Base-by-base conservation (phyloP, 257 asterid species). In the Fraxinus pennsylvanica region DNA sequence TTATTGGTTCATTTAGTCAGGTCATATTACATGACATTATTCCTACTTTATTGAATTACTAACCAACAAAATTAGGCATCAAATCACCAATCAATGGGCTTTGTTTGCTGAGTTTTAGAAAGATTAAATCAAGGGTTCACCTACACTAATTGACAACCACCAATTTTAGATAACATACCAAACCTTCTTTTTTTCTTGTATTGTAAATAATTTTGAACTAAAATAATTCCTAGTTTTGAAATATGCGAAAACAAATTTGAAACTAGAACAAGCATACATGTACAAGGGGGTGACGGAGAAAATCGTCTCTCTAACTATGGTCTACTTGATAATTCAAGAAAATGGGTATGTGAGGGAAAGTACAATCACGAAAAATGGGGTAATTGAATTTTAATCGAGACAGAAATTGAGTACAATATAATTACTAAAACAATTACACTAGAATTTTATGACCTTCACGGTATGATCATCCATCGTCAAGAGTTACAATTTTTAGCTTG, bases 121-220 rank as follows among this genome's bases (percentile, higher is more conserved):
- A 76, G 71, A 57, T 43, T 63, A 22, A 45, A 82, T 76, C 81
- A 83, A 27, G 69, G 2, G 76, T 69, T 69, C 72, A 72, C 84
- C 76, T 21, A 41, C 41, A 36, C 72, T 76, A 72, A 84, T 66
- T 75, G 86, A 76, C 76, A 70, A 33, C 85, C 71, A 84, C 85
- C 88, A 78, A 83, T 85, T 82, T 78, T 80, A 82, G 88, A 74
- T 79, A 82, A 83, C 76, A 76, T 89, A 80, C 84, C 89, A 82
- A 85, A 86, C 85, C 79, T 73, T 3, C 35, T 32, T 32, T 32
- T 32, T 25, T 25, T 12, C 1, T 63, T 63, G 69, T 25, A 63
- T 12, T 19, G 36, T 63, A 63, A 63, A 63, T 54, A 27, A 65
- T 45, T 45, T 45, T 45, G 15, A 14, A 47, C 15, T 25, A 25